Conservation (phyloP, 1,139 yeast genomes). For the Taiozyma sp. region DNA sequence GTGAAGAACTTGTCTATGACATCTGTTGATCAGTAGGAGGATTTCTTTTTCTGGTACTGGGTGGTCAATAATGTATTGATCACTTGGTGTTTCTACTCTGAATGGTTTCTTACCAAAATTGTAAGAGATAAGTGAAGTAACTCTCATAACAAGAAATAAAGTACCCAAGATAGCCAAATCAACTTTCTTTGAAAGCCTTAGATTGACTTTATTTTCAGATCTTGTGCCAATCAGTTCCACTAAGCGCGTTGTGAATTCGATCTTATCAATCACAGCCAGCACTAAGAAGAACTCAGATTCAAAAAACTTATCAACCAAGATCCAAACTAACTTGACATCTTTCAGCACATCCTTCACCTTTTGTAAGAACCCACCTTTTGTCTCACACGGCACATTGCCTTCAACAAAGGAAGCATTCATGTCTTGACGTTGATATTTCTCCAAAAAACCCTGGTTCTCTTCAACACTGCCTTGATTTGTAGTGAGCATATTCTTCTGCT, state of each 20-base stretch:
- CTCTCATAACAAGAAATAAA: conserved; percentile 18
- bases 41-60: conserved; percentile 9
- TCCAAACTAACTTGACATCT: conserved; percentile 19
- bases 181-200: conserved; percentile 13
- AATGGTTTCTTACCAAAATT: conserved; percentile 12
- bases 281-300: conserved; percentile 15
- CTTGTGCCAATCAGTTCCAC: conserved; percentile 14
- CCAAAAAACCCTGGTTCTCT: conserved; percentile 5
- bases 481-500: conserved; percentile 3
- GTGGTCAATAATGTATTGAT: conserved; percentile 15
- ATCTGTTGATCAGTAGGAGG: conserved; percentile 8
- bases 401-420: not conserved
- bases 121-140: conserved; percentile 16
- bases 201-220: not conserved
- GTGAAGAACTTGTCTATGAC: conserved; percentile 11
- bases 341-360: not conserved
- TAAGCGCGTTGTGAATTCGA: conserved; percentile 11
- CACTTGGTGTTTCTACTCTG: conserved; percentile 2
- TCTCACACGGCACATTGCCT: not conserved
- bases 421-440: conserved; percentile 11
- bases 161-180: conserved; percentile 18
- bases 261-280: conserved; percentile 16
- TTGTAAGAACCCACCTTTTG: not conserved
- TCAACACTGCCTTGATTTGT: not conserved
- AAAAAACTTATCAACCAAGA: conserved; percentile 20